Base-by-base conservation (phyloP, 371 early-diverging fungal species). In the Apophysomyces variabilis region DNA sequence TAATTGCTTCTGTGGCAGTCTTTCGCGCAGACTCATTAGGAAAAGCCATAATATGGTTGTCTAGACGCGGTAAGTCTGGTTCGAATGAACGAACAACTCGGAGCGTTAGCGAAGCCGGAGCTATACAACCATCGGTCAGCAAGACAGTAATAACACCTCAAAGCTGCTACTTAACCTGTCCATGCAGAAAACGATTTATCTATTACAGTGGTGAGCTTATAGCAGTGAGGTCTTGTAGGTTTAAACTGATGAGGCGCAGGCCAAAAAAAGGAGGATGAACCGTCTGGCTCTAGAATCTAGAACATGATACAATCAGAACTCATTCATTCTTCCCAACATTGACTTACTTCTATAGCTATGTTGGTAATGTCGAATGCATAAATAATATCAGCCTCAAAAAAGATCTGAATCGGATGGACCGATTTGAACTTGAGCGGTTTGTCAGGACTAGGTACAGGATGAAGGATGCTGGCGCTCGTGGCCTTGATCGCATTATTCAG, bases 71-170 rank as follows among this genome's bases (percentile, higher is more conserved):
- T 57, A 82, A 66, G 67, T 84, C 85, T 2, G 79, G 75, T 21
- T 79, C 79, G 71, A 82, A 84, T 4, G 80, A 76, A 16, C 76
- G 70, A 43, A 80, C 78, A 43, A 82, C 66, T 7, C 74, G 70
- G 13, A 82, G 61, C 7, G 62, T 61, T 0, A 80, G 64, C 32
- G 67, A 67, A 18, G 68, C 69, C 14, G 73, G 66, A 57, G 73
- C 76, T 79, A 32, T 8, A 26, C n/a, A 50, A 46, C 11, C 5
- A 12, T 64, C 6, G 7, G 0, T 38, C 32, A 54, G 3, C 37
- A 41, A 35, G 21, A 60, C 41, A 16, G 21, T 58, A 12, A 26
- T 26, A 32, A 2, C 4, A 44, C 32, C 16, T 62, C 13, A 18
- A 38, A 36, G 2, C 66, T 45, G 41, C 16, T 3, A 9, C 32